Conservation (phyloP, 2,329 filamentous ascomycete species). For the Verticillium tricorpus region DNA sequence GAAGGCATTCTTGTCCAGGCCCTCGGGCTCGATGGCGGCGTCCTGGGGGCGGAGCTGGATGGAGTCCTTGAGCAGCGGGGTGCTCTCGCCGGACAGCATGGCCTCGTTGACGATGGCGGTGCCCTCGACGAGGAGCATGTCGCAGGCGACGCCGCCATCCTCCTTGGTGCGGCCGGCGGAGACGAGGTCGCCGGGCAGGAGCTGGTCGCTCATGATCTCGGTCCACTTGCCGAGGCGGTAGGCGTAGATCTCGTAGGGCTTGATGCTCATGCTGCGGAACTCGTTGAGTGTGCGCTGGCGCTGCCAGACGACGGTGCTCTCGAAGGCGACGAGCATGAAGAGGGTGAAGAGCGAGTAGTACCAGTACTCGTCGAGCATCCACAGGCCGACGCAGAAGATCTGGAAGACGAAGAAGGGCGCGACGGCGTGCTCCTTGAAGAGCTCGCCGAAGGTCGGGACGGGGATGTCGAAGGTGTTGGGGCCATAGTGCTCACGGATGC, state of each 20-base stretch:
- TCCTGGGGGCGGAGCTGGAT: constrained; percentile 84
- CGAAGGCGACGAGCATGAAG: constrained; percentile 96
- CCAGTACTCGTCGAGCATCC: constrained; percentile 99
- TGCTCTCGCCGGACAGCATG: constrained; percentile 98
- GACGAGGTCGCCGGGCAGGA: constrained; percentile 88
- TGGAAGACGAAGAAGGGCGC: constrained; percentile 99
- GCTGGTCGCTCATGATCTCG: constrained; percentile 83
- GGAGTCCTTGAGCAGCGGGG: constrained; percentile 92
- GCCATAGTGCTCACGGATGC: constrained; percentile 88
- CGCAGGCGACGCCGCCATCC: constrained; percentile 92
- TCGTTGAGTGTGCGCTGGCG: constrained; percentile 91
- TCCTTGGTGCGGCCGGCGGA: constrained; percentile 94
- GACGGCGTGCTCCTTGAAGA: constrained; percentile 97
- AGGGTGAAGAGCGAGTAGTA: constrained; percentile 99
- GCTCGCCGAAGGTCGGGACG: constrained; percentile 88
- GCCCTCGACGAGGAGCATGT: constrained; percentile 92
- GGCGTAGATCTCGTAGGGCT: constrained; percentile 93
- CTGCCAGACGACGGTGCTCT: constrained; percentile 99
- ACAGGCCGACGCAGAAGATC: constrained; percentile 95
- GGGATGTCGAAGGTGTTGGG: constrained; percentile 96
- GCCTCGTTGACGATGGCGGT: constrained; percentile 98
- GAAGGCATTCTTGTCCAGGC: constrained; percentile 93
- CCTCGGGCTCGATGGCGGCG: constrained; percentile 77
- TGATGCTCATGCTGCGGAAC: constrained; percentile 99
- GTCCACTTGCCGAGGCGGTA: constrained; percentile 84